Conservation (phyloP, 2,329 filamentous ascomycete species). For the Cladophialophora chaetospira region DNA sequence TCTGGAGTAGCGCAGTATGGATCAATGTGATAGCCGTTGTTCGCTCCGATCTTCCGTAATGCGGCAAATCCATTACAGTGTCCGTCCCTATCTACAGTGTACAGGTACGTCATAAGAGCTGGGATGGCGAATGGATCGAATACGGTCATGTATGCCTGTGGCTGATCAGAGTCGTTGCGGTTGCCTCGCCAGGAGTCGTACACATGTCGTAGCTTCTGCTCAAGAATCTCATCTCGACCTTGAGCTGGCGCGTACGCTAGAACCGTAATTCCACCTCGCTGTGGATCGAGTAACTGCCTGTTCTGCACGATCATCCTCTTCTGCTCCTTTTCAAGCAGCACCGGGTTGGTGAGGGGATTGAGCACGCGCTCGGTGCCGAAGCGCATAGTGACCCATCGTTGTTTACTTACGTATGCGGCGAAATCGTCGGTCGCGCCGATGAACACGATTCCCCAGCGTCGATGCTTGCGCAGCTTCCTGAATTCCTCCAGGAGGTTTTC, state of each 20-base stretch:
- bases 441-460: constrained; percentile 40
- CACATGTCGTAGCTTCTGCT: constrained; percentile 39
- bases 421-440: constrained; percentile 42
- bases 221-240: constrained; percentile 36
- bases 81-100: constrained; percentile 38
- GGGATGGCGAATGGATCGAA: constrained; percentile 46
- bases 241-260: constrained; percentile 41
- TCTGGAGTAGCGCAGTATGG: constrained; percentile 42
- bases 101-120: constrained; percentile 45
- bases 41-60: constrained; percentile 41
- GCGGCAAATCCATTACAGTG: constrained; percentile 43
- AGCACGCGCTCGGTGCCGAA: constrained; percentile 45
- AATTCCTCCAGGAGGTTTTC: constrained; percentile 41
- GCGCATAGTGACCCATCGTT: constrained; percentile 41
- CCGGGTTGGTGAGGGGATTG: constrained; percentile 44
- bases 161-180: constrained; percentile 37
- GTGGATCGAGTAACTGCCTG: constrained; percentile 41
- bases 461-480: constrained; percentile 36
- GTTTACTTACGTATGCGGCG: constrained; percentile 35
- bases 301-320: constrained; percentile 44
- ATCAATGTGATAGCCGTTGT: constrained; percentile 46
- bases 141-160: constrained; percentile 46
- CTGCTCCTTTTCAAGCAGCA: constrained; percentile 40
- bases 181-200: constrained; percentile 44
- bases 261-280: constrained; percentile 40